A percentile compares a stretch with the other conserved stretches of the same genome.
Evolutionary conservation across 2,329 filamentous ascomycete genomes (phyloP).

Genomic region (Botrytis deweyae): DNA sequence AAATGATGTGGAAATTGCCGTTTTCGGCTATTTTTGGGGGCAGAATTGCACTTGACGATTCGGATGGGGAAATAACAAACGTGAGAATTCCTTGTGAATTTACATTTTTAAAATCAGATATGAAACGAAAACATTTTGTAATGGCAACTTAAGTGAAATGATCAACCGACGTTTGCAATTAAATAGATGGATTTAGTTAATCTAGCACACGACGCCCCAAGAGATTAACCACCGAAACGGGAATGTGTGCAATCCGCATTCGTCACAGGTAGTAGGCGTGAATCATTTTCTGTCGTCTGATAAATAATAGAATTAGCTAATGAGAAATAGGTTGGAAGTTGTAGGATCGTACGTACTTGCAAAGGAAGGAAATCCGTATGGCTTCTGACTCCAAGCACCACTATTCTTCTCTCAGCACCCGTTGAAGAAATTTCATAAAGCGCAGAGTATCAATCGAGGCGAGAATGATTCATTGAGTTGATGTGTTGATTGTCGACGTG

Average conservation of each 20-base stretch:
- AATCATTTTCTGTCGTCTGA: background rate
- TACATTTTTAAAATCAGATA: too few relatives aligned
- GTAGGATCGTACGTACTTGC: background rate
- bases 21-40: constrained; percentile 5
- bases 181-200: background rate
- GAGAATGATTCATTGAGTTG: background rate
- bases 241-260: background rate
- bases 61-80: background rate
- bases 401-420: background rate
- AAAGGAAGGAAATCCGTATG: background rate
- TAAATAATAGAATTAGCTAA: background rate
- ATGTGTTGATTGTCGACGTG: background rate
- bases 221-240: background rate
- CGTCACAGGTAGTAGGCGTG: background rate
- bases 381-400: background rate
- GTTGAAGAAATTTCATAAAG: too few relatives aligned
- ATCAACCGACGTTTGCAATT: background rate
- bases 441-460: too few relatives aligned
- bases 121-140: background rate
- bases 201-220: background rate
- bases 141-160: background rate
- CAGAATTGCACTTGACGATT: background rate
- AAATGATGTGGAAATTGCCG: background rate
- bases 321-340: too few relatives aligned
- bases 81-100: background rate